Evolutionary conservation across 2,329 filamentous ascomycete genomes (phyloP), one percentile per base, ranked within the genome.

Genomic region (Aspergillus nomiae): DNA sequence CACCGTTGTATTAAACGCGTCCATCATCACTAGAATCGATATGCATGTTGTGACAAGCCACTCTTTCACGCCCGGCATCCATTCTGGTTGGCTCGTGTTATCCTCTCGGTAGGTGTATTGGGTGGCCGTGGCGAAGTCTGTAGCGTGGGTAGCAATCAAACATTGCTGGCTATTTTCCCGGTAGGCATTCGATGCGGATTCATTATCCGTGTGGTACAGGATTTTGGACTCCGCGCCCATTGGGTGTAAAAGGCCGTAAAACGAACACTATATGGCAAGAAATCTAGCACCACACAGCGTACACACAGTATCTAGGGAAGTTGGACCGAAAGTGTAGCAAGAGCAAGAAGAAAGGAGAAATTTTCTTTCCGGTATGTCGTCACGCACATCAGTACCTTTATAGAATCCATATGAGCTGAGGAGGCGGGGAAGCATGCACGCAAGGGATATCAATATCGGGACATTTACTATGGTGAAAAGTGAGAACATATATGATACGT

Each of bases 1-100:
- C 36, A 84, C 79, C 0, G 82, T 83, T 12, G 80, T 78, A 67
- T 85, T 81, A 45, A 85, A 77, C 4, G 80, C 78, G 46, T 84
- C 83, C 75, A 84, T 81, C 67, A 84, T 77, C 7, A 81, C 80
- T 46, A 83, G 71, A 34, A 83, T 65, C 28, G 78, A 74, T 32
- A 84, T 71, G 12, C 77, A 79, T 30, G 75, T 67, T 65, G 83
- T 74, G 30, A 82, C 73, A 21, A 80, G 69, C 70, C 74, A 80
- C 65, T 83, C 77, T 60, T 75, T 73, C 53, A 74, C 73, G 10
- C 74, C 73, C 1, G 80, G 76, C 46, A 70, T 77, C 79, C 81
- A 82, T 61, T 65, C 58, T 30, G 63, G 58, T n/a, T 63, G 60
- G 14, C 32, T 26, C 43, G 41, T 12, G 6, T 4, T 16, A 24